Base-by-base conservation (phyloP, 805 yeast species). In the Spencermartinsiella europaea region DNA sequence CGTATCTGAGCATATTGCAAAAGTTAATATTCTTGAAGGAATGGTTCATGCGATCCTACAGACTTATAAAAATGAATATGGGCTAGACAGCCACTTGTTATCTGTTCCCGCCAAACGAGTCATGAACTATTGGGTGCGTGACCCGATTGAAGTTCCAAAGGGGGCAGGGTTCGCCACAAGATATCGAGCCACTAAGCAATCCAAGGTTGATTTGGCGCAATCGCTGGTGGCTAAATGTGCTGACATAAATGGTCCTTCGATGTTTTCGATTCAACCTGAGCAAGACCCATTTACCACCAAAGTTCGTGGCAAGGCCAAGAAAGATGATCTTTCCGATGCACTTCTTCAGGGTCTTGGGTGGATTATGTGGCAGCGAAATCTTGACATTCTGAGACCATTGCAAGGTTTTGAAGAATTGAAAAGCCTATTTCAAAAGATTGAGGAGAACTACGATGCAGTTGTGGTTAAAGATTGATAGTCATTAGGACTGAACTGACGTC, bases 301-400 rank as follows among this genome's bases (percentile, higher is more conserved):
- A 21, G 28, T 4, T 4, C 20, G 27, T 38, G 14, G 34, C 7
- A 10, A 7, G 17, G 62, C 59, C 17, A 82, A 82, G 58, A 75
- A 76, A 37, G 90, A 83, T 58, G 90, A 83, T 59, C 64, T 82
- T 46, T 75, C 80, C 5, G 90, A 83, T 59, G 71, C 83, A 0
- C 64, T 82, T n/a, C 63, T 82, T 14, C 86, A 83, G 59, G 84
- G 78, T 1, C 49, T 80, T 2, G 70, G 76, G 0, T 75, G 77
- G 70, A 44, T 67, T 12, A 56, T 64, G 10, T 79, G 81, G 76
- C 65, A 69, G 33, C 36, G 53, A 3, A 70, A 68, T 47, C 36
- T 39, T 14, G 21, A 21, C 14, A 22, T 33, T 21, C 38, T 50
- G 8, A 21, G 20, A 20, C 5, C 10, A 12, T 7, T 25, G 10